Conservation (phyloP, 805 yeast genomes). For the Jamesozyma hellenica region DNA sequence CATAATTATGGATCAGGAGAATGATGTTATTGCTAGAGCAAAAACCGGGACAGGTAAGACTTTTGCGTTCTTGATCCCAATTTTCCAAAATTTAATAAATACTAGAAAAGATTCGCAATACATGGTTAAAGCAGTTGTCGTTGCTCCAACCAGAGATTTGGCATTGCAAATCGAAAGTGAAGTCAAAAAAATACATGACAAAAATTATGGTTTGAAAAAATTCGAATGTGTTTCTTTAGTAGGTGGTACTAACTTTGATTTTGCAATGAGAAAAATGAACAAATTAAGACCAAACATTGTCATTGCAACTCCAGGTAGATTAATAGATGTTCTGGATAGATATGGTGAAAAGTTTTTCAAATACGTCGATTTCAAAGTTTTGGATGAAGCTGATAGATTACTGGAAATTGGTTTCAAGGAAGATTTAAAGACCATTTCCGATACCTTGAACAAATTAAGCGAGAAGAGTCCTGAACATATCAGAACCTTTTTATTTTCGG, state of each 20-base stretch:
- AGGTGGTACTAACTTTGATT: slow-evolving; percentile 50
- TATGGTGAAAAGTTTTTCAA: slow-evolving; percentile 39
- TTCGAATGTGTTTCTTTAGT: slow-evolving; percentile 45
- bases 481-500: slow-evolving; percentile 74
- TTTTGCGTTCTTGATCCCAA: slow-evolving; percentile 76
- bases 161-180: slow-evolving; percentile 74
- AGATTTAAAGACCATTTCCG: slow-evolving; percentile 50
- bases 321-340: slow-evolving; percentile 48
- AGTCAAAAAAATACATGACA: slow-evolving; percentile 36
- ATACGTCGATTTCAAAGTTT: slow-evolving; percentile 51
- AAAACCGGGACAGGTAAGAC: slow-evolving; percentile 96
- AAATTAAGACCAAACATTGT: slow-evolving; percentile 43
- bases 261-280: slow-evolving; percentile 30
- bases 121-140: slow-evolving; percentile 50
- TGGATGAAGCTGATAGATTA: slow-evolving; percentile 88
- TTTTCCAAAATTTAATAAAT: slow-evolving; percentile 45
- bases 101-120: slow-evolving; percentile 24
- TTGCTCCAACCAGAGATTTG: slow-evolving; percentile 86
- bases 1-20: slow-evolving; percentile 37
- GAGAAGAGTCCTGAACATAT: slow-evolving; percentile 30
- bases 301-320: slow-evolving; percentile 86
- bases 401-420: slow-evolving; percentile 72
- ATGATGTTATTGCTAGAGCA: slow-evolving; percentile 70
- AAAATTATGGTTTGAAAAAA: slow-evolving; percentile 19
- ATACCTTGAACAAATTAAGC: slow-evolving; percentile 32